Base-by-base conservation (phyloP, 2,329 filamentous ascomycete species). In the Bipolaris sorokiniana region DNA sequence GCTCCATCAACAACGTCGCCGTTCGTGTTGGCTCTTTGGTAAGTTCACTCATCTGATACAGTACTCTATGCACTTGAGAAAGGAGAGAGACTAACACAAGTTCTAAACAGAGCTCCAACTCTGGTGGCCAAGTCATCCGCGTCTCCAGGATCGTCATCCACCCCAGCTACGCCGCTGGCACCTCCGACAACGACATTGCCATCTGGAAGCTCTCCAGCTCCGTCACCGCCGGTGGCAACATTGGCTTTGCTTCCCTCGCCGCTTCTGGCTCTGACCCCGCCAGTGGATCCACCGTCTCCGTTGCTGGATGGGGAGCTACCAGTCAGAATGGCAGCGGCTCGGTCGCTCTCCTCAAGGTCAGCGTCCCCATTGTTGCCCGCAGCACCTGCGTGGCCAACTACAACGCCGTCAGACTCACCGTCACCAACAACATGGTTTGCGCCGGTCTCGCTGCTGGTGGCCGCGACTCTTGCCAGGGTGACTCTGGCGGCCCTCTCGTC, bases 381-480 rank as follows among this genome's bases (percentile, higher is more conserved):
- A n/a, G 60, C 23, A 59, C 49, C 15, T 72, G 70, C 66, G 54
- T 61, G 34, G 7, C 59, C 22, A 54, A 59, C 47, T 68, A 72
- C 59, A 51, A 54, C 51, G 45, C 44, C n/a, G 22, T 23, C 22
- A 1, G 22, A 5, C 50, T 59, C 28, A 15, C 47, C 36, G 53
- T 72, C 58, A 70, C 67, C 41, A 51, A 50, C 63, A 56, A 58
- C 61, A 72, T 72, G 70, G 58, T 67, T 57, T 72, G 70, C 46
- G 70, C 70, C 31, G 70, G 67, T 36, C 3, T 59, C n/a, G 3
- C 63, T 7, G 37, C 51, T 13, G 70, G 70, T 52, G 70, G 70
- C 51, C 68, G 66, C 62, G 70, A 72, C 64, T 72, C 70, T 34
- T 72, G 70, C 70, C 70, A 72, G 66, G 70, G 70, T 57, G 70